Evolutionary conservation across 305 asterid species (phyloP).

Genomic region (Fraxinus platypoda): DNA sequence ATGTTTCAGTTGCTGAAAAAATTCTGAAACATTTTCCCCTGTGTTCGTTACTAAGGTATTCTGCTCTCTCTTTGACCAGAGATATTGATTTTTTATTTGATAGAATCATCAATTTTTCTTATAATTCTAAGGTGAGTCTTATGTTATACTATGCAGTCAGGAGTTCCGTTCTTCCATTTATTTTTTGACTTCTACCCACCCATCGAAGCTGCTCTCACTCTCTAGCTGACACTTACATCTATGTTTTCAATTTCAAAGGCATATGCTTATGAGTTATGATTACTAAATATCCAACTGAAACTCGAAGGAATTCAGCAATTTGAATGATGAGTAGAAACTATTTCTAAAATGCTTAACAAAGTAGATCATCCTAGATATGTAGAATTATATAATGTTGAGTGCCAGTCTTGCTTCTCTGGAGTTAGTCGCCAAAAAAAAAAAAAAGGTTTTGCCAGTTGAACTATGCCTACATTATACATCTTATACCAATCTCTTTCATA

Average conservation of each 20-base stretch:
- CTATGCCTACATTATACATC: constrained; percentile 5
- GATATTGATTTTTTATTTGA: constrained; percentile 6
- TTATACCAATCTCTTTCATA: constrained; percentile 26
- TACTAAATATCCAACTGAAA: background rate
- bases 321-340: background rate
- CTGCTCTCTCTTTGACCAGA: constrained; percentile 19
- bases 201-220: constrained; percentile 14
- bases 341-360: background rate
- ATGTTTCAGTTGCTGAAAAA: constrained; percentile 88
- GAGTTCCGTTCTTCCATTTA: constrained; percentile 4
- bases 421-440: background rate
- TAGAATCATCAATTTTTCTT: constrained; percentile 10
- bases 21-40: constrained; percentile 78
- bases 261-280: constrained; percentile 13
- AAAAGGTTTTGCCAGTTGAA: background rate
- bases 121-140: background rate
- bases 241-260: background rate
- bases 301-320: background rate
- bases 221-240: background rate
- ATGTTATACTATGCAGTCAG: background rate
- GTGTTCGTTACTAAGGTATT: constrained; percentile 76
- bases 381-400: constrained; percentile 16
- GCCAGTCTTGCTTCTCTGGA: constrained; percentile 10
- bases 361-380: constrained; percentile 3
- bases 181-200: constrained; percentile 14